Conservation (phyloP, 495 filamentous ascomycete species). For the Daldinia grandis region DNA sequence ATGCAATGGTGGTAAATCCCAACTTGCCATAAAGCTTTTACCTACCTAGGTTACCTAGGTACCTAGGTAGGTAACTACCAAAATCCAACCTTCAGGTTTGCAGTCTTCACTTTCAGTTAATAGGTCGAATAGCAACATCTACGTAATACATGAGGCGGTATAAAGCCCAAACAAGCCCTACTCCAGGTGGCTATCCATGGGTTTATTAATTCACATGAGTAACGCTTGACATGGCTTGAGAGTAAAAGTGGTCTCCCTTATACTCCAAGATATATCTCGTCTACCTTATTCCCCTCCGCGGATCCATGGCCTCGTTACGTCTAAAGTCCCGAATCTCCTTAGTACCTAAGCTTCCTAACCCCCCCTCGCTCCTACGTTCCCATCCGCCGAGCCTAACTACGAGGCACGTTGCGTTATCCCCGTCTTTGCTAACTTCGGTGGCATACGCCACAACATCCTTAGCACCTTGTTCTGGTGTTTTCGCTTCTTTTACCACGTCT, state of each 20-base stretch:
- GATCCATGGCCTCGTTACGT: conserved; percentile 83
- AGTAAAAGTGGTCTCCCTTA: background rate
- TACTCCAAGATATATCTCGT: background rate
- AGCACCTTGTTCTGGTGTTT: conserved; percentile 86
- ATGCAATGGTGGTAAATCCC: background rate
- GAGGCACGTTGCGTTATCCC: conserved; percentile 95
- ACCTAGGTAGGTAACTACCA: too few relatives aligned
- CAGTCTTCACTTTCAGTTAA: background rate
- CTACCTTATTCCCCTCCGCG: conserved; percentile 68
- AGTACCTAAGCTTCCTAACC: conserved; percentile 86
- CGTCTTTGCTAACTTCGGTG: conserved; percentile 80
- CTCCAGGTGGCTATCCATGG: background rate
- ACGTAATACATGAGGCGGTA: background rate
- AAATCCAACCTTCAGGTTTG: background rate
- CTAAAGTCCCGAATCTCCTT: conserved; percentile 89
- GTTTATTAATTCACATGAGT: background rate
- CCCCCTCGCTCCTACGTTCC: conserved; percentile 90
- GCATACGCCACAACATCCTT: conserved; percentile 83
- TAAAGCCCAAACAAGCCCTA: background rate
- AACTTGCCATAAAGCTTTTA: background rate
- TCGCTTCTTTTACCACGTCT: conserved; percentile 92
- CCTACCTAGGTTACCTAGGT: too few relatives aligned
- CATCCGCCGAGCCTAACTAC: conserved; percentile 92
- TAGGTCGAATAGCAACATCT: background rate
- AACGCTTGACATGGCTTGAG: background rate